phyloP scores from a whole-genome alignment of 1,284 basidiomycete species.

The Ceraceosorus guamensis region DNA sequence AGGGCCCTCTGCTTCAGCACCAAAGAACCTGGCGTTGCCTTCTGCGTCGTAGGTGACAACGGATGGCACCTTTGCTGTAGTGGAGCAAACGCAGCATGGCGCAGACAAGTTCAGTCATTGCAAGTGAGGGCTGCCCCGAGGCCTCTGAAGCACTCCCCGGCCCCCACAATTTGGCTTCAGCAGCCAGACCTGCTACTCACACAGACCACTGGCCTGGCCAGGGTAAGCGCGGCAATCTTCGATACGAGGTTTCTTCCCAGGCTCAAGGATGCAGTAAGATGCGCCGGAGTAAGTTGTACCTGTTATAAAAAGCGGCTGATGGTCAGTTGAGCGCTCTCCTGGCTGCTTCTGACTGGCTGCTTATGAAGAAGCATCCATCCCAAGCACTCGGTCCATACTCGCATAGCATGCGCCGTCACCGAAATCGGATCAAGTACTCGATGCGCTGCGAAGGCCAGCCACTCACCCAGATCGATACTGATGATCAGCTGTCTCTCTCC shows the following conservation, averaged over 20 bases:
- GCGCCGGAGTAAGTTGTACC: constrained; percentile 13
- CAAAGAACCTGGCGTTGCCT: constrained; percentile 9
- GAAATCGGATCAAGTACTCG: not conserved
- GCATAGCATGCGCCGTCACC: not conserved
- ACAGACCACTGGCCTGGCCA: constrained; percentile 12
- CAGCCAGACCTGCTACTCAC: not conserved
- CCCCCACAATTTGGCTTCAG: too few species aligned
- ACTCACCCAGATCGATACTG: constrained; percentile 9
- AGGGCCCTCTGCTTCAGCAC: constrained; percentile 12
- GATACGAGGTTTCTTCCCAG: constrained; percentile 12
- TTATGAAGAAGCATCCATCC: too few species aligned
- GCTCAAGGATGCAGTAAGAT: constrained; percentile 13
- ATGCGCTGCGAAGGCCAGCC: not conserved
- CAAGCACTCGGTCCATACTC: too few species aligned
- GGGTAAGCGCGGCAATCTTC: constrained; percentile 12
- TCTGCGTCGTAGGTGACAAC: constrained; percentile 13
- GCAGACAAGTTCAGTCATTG: too few species aligned
- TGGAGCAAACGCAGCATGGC: too few species aligned
- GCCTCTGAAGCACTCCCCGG: too few species aligned
- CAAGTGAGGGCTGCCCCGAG: too few species aligned
- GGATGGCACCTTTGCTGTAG: constrained; percentile 11
- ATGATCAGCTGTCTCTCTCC: constrained; percentile 15
- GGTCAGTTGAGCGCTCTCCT: too few species aligned
- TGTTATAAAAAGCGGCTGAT: too few species aligned
- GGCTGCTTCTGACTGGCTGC: too few species aligned